Base-by-base conservation (phyloP, 2,329 filamentous ascomycete species). In the Stagonosporopsis vannaccii region DNA sequence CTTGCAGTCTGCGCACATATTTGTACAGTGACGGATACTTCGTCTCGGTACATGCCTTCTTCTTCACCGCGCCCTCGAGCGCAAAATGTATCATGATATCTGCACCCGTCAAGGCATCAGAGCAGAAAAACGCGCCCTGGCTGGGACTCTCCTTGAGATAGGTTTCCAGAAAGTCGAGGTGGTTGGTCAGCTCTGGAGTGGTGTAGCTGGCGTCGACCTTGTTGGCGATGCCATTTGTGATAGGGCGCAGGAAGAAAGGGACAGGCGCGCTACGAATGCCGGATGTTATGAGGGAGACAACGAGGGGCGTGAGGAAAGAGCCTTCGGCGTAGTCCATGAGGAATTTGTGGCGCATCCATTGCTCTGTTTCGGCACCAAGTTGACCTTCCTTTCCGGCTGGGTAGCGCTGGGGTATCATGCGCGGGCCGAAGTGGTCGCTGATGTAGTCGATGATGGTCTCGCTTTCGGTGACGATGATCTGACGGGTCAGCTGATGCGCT, bases 321-420 rank as follows among this genome's bases (percentile, higher is more conserved):
- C 93, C 94, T 78, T 97, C 94, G 5, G 86, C 83, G 75, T 93
- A 97, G 73, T 97, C 90, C 82, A 97, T 85, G 30, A 75, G 43
- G 55, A 72, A 74, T 65, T 82, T 79, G 68, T 87, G 86, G 37
- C 85, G 79, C 69, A 86, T 69, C 82, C 84, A 88, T 58, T 80
- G 77, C 64, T 87, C 85, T 0, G 80, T 85, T 75, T 88, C 86
- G 4, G 78, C 83, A 6, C 84, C 83, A 13, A 86, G 71, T 26
- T 82, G 72, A 4, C 80, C 82, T 43, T 87, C 83, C 52, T 81
- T 80, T 33, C 82, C 84, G 6, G 80, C 75, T 2, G 76, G 73
- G 62, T 83, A 88, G 26, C 81, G 77, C 53, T 76, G 74, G 0
- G 85, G 86, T 9, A 83, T 74, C 25, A 87, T 71, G 37, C 78